Base-by-base conservation (phyloP, 1,139 yeast genomes). In the Ogataea hybrid region DNA sequence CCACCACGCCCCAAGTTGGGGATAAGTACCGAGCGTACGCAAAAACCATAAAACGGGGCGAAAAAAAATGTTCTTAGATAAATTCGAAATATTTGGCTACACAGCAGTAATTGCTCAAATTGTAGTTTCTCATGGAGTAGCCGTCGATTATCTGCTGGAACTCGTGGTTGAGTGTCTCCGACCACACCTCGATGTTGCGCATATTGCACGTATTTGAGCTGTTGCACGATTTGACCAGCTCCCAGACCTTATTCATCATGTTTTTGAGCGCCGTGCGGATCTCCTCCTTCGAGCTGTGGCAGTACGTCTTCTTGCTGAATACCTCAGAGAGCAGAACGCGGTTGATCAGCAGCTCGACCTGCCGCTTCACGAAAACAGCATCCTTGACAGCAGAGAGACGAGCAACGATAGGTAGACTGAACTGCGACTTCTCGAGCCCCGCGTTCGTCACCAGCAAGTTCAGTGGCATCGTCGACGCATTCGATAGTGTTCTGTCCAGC, bases 331-430 rank as follows among this genome's bases (percentile, higher is more conserved):
- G 41, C 18, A 68, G 46, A 2, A 53, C 47, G 6, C 59, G 50
- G 4, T 63, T 48, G 5, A 68, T 53, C 6, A 62, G 42, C 18
- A 65, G 44, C 44, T 70, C 73, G 4, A 67, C 61, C 39, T 63
- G 63, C 32, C 69, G 56, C 47, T 63, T 61, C 2, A 65, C 62
- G 44, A 58, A 61, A 1, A 57, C 42, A 2, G 62, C 61, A 47
- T 69, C 70, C 36, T 62, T 58, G 28, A 59, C 50, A 3, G 63
- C 57, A 2, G 71, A 61, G 16, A 67, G 47, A 8, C 67, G 66
- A 9, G 62, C 50, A 17, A 52, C 43, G 23, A 57, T 54, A 1
- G 59, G 46, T 20, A 56, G 35, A 20, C 48, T 53, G 8, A 49
- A 32, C 16, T 34, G 32, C 57, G 39, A 23, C 9, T 32, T 28